Percentiles rank a stretch among this genome's conserved stretches.
Conservation (phyloP, 176 grass and related monocot genomes). For the barley (Hordeum vulgare) region MorexV3_pseudomolecules_assembly NC_058524.1:563642932-563643431, state of each 20-base stretch:
- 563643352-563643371: not conserved
- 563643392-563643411: conserved; percentile 49
- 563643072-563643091: conserved; percentile 16
- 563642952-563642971: conserved; percentile 36
- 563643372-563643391: conserved; percentile 46
- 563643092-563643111: conserved; percentile 56
- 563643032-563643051: conserved; percentile 94
- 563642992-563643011: conserved; percentile 29
- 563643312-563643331: conserved; percentile 56
- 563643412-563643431: conserved; percentile 53
- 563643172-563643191: conserved; percentile 79
- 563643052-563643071: conserved; percentile 80
- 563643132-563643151: not conserved
- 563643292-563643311: conserved; percentile 26
- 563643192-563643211: conserved; percentile 42
- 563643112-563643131: conserved; percentile 44
- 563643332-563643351: conserved; percentile 47
- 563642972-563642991: conserved; percentile 40
- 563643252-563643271: conserved; percentile 81
- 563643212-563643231: conserved; percentile 29
- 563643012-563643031: conserved; percentile 22
- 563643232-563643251: conserved; percentile 94
- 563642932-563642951: conserved; percentile 12
- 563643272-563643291: conserved; percentile 27
- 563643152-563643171: conserved; percentile 45